Conservation (phyloP, 805 yeast genomes). For the Saccharomycopsis malanga region DNA sequence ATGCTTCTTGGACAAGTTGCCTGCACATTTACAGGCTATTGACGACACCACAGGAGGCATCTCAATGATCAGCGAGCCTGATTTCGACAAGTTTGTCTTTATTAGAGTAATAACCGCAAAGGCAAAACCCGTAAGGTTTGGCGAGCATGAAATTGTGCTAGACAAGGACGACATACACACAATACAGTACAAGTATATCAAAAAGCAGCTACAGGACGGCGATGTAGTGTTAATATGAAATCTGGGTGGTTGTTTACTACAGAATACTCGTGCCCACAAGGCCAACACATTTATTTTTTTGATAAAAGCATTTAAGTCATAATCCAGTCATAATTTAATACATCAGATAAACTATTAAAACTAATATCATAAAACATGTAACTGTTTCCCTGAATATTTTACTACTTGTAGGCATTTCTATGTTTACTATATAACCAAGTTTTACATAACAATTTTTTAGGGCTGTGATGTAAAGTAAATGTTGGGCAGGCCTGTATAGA, state of each 20-base stretch:
- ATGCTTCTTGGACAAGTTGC: conserved; percentile 61
- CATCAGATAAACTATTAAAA: too few relatives aligned
- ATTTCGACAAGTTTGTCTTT: conserved; percentile 70
- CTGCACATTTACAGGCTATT: conserved; percentile 59
- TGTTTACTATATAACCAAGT: too few relatives aligned
- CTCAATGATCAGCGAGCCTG: conserved; percentile 77
- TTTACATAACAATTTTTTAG: too few relatives aligned
- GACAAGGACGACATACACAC: conserved; percentile 21
- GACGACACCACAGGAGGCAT: conserved; percentile 67
- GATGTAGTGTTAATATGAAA: conserved; percentile 19
- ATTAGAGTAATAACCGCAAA: conserved; percentile 28
- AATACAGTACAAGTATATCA: conserved; percentile 19
- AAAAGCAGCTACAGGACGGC: conserved; percentile 13
- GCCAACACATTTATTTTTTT: too few relatives aligned
- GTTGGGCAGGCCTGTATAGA: too few relatives aligned
- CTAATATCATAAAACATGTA: too few relatives aligned
- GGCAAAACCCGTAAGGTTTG: conserved; percentile 17
- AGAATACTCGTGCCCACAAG: too few relatives aligned
- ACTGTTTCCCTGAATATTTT: too few relatives aligned
- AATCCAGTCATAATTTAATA: too few relatives aligned
- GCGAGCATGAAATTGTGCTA: conserved; percentile 20
- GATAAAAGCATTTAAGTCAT: too few relatives aligned
- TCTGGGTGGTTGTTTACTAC: neutral
- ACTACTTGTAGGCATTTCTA: too few relatives aligned
- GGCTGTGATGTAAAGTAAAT: too few relatives aligned